Base-by-base conservation (phyloP, 1,139 yeast genomes). In the Protomyces pachydermus region DNA sequence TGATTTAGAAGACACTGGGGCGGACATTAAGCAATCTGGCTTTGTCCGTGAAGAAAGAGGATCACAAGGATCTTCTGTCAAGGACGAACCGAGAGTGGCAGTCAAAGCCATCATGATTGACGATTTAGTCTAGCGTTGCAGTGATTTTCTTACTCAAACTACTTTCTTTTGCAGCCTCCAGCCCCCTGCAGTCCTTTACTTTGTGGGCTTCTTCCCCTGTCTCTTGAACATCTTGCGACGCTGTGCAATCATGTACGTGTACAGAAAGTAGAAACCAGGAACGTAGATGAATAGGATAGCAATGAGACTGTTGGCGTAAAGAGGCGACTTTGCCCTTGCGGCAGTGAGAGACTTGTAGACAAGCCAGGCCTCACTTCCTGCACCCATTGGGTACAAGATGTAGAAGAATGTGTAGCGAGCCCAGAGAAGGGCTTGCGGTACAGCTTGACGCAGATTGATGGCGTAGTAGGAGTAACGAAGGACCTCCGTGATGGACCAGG, bases 401-500 rank as follows among this genome's bases (percentile, higher is more conserved):
- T 83, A 82, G 75, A 93, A 93, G 35, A 91, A 79, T 37, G 65
- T 69, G 60, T 69, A 69, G 23, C 99, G 82, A 70, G 90, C 77
- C 82, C 87, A 83, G 34, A 85, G 82, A 69, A 93, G 79, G 73
- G 81, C 74, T 57, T 75, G 73, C 9, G 95, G 90, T 18, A 91
- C 88, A 1, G 82, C 84, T 3, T 80, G 79, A 32, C 71, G 70
- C 67, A 89, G 79, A 72, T 86, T 86, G 67, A 82, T 77, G 61
- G 95, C 95, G 73, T 78, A 95, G 78, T 84, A 93, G 54, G 89
- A 81, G 77, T 93, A 93, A 72, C 98, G 83, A 66, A 91, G 85
- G 60, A 90, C 82, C 75, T 93, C 99, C 39, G 98, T 90, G 65
- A 88, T 73, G 20, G 93, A 84, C 99, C 99, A 93, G 20, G 97